A percentile compares a stretch with the other conserved stretches of the same genome.
phyloP scores from a whole-genome alignment of 306 rosid species.

The Oemleria cerasiformis region DNA sequence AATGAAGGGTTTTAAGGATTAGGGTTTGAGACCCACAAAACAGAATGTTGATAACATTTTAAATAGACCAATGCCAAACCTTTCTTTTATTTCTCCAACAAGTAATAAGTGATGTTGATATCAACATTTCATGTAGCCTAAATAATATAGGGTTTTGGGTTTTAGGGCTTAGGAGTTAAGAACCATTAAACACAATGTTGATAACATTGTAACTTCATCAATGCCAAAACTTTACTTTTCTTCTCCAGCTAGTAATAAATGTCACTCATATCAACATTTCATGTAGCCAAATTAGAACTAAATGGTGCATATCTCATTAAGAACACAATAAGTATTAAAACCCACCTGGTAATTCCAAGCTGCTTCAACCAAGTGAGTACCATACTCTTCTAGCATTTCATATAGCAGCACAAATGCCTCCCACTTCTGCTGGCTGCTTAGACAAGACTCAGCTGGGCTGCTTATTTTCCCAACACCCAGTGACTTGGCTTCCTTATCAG shows the following conservation, averaged over 20 bases:
- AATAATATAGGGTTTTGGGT: too few species aligned
- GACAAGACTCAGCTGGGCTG: slow-evolving; percentile 37
- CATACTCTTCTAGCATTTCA: slow-evolving; percentile 99
- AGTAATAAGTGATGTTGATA: too few species aligned
- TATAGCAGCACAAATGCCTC: slow-evolving; percentile 80
- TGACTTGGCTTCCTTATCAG: slow-evolving; percentile 80
- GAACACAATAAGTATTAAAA: slow-evolving; percentile 11
- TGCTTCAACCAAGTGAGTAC: slow-evolving; percentile 96
- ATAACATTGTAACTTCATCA: neutral
- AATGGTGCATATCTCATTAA: neutral
- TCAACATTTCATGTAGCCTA: too few species aligned
- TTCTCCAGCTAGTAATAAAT: neutral
- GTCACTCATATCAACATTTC: neutral
- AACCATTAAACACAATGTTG: neutral
- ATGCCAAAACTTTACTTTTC: slow-evolving; percentile 9
- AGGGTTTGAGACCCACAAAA: too few species aligned
- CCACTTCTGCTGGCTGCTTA: slow-evolving; percentile 66
- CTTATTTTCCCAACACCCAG: slow-evolving; percentile 73
- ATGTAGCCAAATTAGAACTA: neutral
- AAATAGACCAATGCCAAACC: too few species aligned
- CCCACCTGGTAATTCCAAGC: slow-evolving; percentile 95
- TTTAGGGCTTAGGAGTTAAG: neutral
- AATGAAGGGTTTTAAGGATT: too few species aligned
- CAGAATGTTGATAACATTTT: too few species aligned
- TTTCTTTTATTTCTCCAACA: too few species aligned